phyloP scores from a whole-genome alignment of 2,329 filamentous ascomycete genomes.

The Alternaria triticina region DNA sequence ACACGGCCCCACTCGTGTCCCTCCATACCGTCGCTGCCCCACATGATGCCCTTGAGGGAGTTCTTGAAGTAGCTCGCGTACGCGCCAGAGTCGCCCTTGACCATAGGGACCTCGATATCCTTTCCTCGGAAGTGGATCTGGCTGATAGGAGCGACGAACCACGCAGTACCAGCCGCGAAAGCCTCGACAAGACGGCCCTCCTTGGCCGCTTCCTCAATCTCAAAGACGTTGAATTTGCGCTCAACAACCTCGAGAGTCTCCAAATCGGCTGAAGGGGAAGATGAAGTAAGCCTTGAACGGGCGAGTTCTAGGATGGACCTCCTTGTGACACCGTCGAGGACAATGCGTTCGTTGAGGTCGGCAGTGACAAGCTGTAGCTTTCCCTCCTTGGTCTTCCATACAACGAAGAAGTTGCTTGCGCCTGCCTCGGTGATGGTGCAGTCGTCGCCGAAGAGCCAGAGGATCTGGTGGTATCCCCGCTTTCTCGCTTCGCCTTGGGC shows the following conservation, averaged over 20 bases:
- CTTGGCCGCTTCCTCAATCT: conserved; percentile 72
- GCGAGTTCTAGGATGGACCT: conserved; percentile 78
- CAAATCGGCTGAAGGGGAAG: conserved; percentile 32
- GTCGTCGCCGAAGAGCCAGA: conserved; percentile 88
- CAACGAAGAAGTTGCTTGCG: conserved; percentile 88
- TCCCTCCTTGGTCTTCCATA: conserved; percentile 73
- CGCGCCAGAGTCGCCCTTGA: conserved; percentile 48
- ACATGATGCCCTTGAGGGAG: conserved; percentile 60
- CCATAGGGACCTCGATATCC: conserved; percentile 53
- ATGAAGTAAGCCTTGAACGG: conserved; percentile 62
- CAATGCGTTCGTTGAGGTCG: conserved; percentile 80
- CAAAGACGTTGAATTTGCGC: conserved; percentile 80
- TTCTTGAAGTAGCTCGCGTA: conserved; percentile 53
- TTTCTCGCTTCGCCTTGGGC: conserved; percentile 76
- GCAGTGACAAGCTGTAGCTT: conserved; percentile 79
- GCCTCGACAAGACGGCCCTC: conserved; percentile 83
- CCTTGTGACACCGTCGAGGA: conserved; percentile 88
- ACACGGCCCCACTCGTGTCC: conserved; percentile 56
- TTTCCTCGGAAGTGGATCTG: conserved; percentile 54
- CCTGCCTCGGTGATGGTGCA: conserved; percentile 87
- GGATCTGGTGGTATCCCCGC: conserved; percentile 82
- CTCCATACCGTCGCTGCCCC: conserved; percentile 52
- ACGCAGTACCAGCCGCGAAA: conserved; percentile 85
- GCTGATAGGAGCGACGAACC: conserved; percentile 56
- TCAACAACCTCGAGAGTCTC: conserved; percentile 73